phyloP scores from a whole-genome alignment of 1,284 basidiomycete genomes.

The Caloboletus firmus region DNA sequence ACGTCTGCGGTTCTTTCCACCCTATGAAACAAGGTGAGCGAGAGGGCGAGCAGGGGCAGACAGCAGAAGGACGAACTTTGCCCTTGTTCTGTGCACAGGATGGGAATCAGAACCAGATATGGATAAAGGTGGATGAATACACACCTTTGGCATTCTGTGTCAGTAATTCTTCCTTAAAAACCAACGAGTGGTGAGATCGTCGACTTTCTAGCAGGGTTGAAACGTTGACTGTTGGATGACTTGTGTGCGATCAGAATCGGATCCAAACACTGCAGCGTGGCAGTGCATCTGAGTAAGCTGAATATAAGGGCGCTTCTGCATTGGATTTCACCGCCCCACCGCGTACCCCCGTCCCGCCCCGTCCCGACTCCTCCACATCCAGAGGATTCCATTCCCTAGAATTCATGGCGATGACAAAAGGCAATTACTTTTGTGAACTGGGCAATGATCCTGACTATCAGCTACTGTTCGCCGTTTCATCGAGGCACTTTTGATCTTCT shows the following conservation, averaged over 20 bases:
- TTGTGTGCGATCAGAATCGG: constrained; percentile 2
- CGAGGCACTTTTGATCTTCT: no score
- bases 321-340: no score
- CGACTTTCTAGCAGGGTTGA: not conserved
- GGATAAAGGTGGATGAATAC: not conserved
- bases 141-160: constrained; percentile 29
- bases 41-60: not conserved
- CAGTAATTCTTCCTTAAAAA: not conserved
- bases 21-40: constrained; percentile 50
- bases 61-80: constrained; percentile 53
- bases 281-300: constrained; percentile 11
- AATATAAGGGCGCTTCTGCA: no score
- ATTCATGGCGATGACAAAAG: no score
- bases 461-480: no score
- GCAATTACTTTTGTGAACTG: no score
- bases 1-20: constrained; percentile 98
- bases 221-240: not conserved
- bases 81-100: constrained; percentile 65
- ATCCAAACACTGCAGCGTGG: constrained; percentile 2
- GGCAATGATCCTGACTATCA: no score
- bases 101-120: constrained; percentile 5
- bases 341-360: no score
- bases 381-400: no score
- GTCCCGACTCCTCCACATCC: no score
- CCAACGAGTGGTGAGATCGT: constrained; percentile 2